Percentiles rank a stretch among this genome's conserved stretches.
phyloP scores from a whole-genome alignment of 2,329 filamentous ascomycete species.

The Exserohilum turcica region DNA sequence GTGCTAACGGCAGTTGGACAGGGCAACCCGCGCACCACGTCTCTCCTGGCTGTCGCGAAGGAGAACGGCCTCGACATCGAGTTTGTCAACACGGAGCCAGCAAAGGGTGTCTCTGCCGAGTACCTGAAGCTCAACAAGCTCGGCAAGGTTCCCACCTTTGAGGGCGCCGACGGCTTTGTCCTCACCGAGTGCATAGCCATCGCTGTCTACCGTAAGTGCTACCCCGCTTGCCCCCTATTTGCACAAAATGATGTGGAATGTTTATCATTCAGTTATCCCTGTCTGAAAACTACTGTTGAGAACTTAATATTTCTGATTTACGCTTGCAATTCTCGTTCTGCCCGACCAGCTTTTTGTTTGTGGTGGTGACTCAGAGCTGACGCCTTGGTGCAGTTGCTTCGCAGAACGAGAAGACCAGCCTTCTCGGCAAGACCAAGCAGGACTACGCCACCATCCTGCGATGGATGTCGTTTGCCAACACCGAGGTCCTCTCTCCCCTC shows the following conservation, averaged over 20 bases:
- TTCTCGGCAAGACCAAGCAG: slow-evolving; percentile 99
- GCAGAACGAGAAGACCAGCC: slow-evolving; percentile 99
- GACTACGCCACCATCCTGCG: slow-evolving; percentile 98
- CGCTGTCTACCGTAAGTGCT: slow-evolving; percentile 90
- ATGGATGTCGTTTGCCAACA: slow-evolving; percentile 98
- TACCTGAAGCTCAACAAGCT: slow-evolving; percentile 87
- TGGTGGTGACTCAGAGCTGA: slow-evolving; percentile 39
- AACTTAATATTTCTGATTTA: slow-evolving; percentile 75
- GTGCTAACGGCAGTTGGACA: slow-evolving; percentile 51
- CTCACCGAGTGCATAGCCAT: slow-evolving; percentile 92
- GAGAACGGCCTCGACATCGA: slow-evolving; percentile 94
- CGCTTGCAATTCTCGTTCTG: slow-evolving; percentile 61
- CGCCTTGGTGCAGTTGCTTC: slow-evolving; percentile 74
- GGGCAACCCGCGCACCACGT: slow-evolving; percentile 88
- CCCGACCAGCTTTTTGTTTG: slow-evolving; percentile 20
- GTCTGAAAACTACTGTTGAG: slow-evolving; percentile 95
- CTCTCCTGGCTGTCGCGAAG: slow-evolving; percentile 93
- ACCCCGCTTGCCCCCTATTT: slow-evolving; percentile 19
- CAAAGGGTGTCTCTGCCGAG: slow-evolving; percentile 69
- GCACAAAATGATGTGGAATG: slow-evolving; percentile 67
- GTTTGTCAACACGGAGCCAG: slow-evolving; percentile 72
- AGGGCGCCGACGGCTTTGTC: slow-evolving; percentile 87
- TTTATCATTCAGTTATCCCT: slow-evolving; percentile 71
- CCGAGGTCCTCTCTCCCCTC: slow-evolving; percentile 75
- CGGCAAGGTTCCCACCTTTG: slow-evolving; percentile 90